phyloP scores from a whole-genome alignment of 805 yeast species.

The Yamadazyma nakazawae region DNA sequence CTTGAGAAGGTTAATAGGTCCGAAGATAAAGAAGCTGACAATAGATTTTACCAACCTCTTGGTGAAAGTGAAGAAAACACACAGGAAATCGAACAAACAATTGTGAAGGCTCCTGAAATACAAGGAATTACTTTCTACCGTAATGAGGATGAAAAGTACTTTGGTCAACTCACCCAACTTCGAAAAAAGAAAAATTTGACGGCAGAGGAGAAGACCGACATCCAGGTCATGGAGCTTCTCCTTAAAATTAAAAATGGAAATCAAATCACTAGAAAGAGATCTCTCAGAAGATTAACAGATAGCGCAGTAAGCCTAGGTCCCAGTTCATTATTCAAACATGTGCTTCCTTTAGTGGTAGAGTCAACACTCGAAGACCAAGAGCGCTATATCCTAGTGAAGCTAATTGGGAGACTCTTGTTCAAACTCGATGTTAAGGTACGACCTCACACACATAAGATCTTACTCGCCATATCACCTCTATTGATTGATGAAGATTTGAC shows the following conservation, averaged over 20 bases:
- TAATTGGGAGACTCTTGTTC: conserved; percentile 64
- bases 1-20: neutral
- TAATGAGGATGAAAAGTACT: conserved; percentile 67
- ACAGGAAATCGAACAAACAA: conserved; percentile 18
- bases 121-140: conserved; percentile 66
- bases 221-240: conserved; percentile 59
- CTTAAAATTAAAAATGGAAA: conserved; percentile 77
- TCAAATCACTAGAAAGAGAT: conserved; percentile 61
- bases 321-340: conserved; percentile 57
- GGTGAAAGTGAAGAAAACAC: conserved; percentile 26
- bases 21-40: neutral
- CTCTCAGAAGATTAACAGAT: conserved; percentile 59
- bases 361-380: conserved; percentile 74
- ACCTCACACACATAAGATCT: conserved; percentile 70
- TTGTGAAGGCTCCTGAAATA: conserved; percentile 37
- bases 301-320: conserved; percentile 68
- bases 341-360: conserved; percentile 76
- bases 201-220: conserved; percentile 54
- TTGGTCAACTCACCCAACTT: conserved; percentile 50
- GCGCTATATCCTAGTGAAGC: conserved; percentile 75
- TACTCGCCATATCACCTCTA: conserved; percentile 74
- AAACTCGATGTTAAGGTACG: conserved; percentile 61
- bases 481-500: conserved; percentile 74
- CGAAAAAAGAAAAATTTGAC: conserved; percentile 27
- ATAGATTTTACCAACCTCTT: conserved; percentile 52